Evolutionary conservation across 1,284 basidiomycete genomes (phyloP), one percentile per base, ranked within the genome.

Genomic region (Golubevia sp.): DNA sequence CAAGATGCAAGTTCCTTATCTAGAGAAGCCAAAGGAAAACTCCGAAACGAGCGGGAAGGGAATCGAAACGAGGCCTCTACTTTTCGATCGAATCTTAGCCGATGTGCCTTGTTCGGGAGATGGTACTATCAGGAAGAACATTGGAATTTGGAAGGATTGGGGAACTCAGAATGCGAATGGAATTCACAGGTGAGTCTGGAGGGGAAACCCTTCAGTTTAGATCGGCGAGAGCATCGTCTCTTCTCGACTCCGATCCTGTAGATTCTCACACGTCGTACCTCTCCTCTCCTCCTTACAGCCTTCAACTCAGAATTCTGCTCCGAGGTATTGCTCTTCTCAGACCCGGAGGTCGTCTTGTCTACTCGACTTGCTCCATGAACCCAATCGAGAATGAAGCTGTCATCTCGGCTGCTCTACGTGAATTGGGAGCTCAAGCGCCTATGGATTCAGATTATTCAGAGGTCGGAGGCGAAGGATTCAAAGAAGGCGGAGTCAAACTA

Each of bases 61-160:
- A n/a, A n/a, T n/a, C n/a, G n/a, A n/a, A n/a, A n/a, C 58, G 79
- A 79, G 86, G 77, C 85, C 84, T 50, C 86, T 99, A 63, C 85
- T 91, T 62, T 99, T 96, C 78, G 96, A 99, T 84, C 87, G 96
- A 30, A 96, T 99, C 62, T 85, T 99, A 27, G 96, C 94, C 63
- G 97, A 99, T 83, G 97, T 99, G 2, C 97, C 97, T 2, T 98
- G 97, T 84, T 94, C 92, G 73, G 97, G 97, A 7, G 97, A 99
- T 84, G 97, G 95, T 0, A 99, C 97, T 0, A 85, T 98, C 67
- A 86, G 97, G 66, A 99, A 99, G 87, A 99, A 99, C 84, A 84
- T 92, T 20, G 92, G 91, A 1, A 97, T 99, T 63, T 99, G 97
- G 97, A 92, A 91, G 82, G 88, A 89, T 60, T 99, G 96, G 95